These are phyloP conservation scores for Camillea tinctor DNA, from an alignment of 2,329 filamentous ascomycete genomes.

Conservation along the genomic window DNA sequence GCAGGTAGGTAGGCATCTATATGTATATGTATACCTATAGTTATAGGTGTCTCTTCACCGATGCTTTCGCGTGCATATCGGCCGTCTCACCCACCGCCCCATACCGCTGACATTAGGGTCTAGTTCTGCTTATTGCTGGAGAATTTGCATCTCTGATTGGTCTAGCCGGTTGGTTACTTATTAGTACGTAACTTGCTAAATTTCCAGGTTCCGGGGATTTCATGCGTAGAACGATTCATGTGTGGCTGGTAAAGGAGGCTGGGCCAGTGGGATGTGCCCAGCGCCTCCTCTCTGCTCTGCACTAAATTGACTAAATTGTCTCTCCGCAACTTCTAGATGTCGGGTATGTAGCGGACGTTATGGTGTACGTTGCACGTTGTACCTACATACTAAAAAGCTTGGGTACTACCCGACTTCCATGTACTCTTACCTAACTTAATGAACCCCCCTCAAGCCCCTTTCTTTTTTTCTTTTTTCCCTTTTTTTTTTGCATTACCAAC, in stretches of 20 bases:
- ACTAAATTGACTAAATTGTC: no score
- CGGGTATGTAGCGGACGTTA: no score
- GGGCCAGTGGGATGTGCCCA: background rate
- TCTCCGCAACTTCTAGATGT: no score
- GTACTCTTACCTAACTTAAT: no score
- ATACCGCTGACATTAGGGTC: background rate
- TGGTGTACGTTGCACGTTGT: no score
- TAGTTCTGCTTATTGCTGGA: background rate
- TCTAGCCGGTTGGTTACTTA: background rate
- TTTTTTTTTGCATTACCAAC: no score
- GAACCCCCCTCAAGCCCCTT: no score
- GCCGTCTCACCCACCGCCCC: background rate
- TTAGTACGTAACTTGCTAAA: background rate
- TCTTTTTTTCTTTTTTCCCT: no score
- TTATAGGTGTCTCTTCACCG: background rate
- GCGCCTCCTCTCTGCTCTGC: background rate
- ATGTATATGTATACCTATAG: background rate
- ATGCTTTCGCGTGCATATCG: background rate
- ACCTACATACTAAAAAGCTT: no score
- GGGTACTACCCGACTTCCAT: no score
- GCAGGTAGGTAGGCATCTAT: no score
- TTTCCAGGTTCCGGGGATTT: background rate
- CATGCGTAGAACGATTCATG: background rate
- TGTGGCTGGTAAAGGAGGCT: background rate
- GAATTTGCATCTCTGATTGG: background rate